Evolutionary conservation across 176 grass and related monocot genomes (phyloP).

Genomic region (Triticum monococcum): DNA sequence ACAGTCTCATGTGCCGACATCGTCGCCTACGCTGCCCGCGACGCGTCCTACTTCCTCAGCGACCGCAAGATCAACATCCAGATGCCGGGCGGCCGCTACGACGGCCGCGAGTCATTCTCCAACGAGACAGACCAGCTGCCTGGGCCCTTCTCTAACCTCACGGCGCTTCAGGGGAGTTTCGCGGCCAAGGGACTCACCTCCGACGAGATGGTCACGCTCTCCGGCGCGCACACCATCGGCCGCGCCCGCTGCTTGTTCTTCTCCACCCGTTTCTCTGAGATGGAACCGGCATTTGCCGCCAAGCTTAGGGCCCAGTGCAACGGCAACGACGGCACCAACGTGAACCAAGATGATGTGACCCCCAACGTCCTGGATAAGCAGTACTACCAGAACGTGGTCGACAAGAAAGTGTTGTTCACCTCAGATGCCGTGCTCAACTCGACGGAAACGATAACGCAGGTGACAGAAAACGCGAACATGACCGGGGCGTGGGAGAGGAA

Average conservation of each 20-base stretch:
- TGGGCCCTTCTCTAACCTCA: neutral
- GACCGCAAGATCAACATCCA: neutral
- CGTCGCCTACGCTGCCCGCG: neutral
- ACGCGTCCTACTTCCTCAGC: neutral
- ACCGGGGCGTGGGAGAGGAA: neutral
- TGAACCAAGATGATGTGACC: neutral
- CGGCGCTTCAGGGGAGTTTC: neutral
- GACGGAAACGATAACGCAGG: neutral
- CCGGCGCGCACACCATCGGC: neutral
- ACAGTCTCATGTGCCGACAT: neutral
- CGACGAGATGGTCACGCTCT: neutral
- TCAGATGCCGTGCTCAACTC: neutral
- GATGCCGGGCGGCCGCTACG: neutral
- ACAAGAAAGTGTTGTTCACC: neutral
- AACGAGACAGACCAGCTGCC: neutral
- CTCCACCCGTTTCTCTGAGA: neutral
- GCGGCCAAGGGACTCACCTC: neutral
- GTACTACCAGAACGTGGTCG: neutral
- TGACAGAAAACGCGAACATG: neutral
- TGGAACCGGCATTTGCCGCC: neutral
- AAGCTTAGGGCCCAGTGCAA: neutral
- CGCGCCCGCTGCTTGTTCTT: neutral
- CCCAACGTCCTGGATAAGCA: neutral
- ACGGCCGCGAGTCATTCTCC: neutral
- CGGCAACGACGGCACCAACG: neutral